Evolutionary conservation across 2,329 filamentous ascomycete species (phyloP).

Genomic region (Colletotrichum abscissum): DNA sequence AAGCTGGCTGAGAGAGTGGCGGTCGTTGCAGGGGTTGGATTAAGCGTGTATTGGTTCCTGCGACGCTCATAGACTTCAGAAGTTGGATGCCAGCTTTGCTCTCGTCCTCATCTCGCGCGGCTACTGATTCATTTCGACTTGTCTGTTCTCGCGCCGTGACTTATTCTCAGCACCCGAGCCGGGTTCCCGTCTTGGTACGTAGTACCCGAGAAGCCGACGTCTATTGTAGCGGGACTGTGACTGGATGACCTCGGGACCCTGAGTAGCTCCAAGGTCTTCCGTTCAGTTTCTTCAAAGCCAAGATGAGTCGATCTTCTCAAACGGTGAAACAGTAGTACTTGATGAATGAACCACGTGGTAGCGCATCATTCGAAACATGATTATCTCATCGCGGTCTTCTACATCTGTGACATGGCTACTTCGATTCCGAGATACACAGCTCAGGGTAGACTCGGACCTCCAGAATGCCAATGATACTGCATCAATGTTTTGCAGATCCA

Average conservation of each 20-base stretch:
- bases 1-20: not conserved
- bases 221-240: not conserved
- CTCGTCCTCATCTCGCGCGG: not conserved
- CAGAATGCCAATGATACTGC: not conserved
- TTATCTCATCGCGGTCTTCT: not conserved
- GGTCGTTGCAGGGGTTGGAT: not conserved
- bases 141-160: not conserved
- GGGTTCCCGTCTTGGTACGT: not conserved
- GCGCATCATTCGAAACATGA: not conserved
- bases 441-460: not conserved
- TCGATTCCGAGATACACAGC: not conserved
- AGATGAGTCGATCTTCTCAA: not conserved
- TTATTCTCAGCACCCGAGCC: not conserved
- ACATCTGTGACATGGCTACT: not conserved
- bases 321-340: not conserved
- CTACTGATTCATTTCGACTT: not conserved
- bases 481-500: not conserved
- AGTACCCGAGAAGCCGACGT: too few relatives aligned
- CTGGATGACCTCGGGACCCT: not conserved
- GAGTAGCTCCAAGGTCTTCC: not conserved
- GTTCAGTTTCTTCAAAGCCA: not conserved
- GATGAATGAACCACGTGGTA: not conserved
- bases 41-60: not conserved
- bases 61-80: not conserved
- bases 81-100: not conserved